Evolutionary conservation across 176 grass and related monocot genomes (phyloP).

Genomic region (Bonia amplexicaulis): DNA sequence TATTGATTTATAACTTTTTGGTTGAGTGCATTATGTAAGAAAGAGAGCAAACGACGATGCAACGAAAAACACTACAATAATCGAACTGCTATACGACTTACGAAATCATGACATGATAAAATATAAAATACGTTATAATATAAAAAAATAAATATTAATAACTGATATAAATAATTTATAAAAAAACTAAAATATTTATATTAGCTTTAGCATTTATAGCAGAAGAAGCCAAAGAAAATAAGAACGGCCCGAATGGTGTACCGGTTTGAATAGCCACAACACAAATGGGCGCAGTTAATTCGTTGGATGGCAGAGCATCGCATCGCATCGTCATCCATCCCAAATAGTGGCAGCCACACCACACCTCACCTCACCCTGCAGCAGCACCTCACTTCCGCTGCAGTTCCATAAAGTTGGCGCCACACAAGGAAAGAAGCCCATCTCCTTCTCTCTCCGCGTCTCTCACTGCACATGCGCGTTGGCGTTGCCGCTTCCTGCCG

Average conservation of each 20-base stretch:
- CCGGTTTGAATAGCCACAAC: neutral
- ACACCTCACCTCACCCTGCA: neutral
- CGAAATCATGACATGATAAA: too few species aligned
- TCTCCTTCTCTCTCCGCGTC: neutral
- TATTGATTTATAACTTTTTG: too few species aligned
- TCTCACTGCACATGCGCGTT: slow-evolving; percentile 12
- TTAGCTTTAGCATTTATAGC: too few species aligned
- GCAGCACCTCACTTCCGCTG: neutral
- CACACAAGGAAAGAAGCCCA: slow-evolving; percentile 17
- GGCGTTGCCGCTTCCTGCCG: slow-evolving; percentile 24
- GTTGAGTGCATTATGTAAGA: too few species aligned
- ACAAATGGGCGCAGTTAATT: neutral
- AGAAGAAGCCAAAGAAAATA: too few species aligned
- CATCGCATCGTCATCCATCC: neutral
- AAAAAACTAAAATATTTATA: too few species aligned
- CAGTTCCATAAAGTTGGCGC: slow-evolving; percentile 27
- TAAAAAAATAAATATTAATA: too few species aligned
- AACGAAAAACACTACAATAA: too few species aligned
- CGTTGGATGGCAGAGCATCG: neutral
- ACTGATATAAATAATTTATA: too few species aligned
- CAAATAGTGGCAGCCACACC: neutral
- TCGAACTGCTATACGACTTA: too few species aligned
- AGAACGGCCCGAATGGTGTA: neutral
- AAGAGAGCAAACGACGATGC: too few species aligned
- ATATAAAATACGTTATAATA: too few species aligned